Evolutionary conservation across 805 yeast species (phyloP), one percentile per base, ranked within the genome.

Genomic region (Wilhelminamyces savonicus): DNA sequence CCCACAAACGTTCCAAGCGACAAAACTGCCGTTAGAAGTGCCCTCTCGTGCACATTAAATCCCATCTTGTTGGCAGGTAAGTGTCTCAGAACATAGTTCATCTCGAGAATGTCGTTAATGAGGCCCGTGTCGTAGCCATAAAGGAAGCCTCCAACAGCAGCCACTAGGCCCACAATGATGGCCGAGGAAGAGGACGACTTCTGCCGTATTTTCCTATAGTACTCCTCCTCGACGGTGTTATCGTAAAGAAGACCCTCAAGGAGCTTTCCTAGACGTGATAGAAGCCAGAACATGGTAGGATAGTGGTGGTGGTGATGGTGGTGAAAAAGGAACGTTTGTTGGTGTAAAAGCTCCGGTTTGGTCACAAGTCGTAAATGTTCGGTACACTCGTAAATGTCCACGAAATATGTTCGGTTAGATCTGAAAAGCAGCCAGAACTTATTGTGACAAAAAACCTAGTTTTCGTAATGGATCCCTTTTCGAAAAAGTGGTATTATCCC

Each of bases 111-210:
- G 37, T 84, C 85, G 50, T 85, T 85, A 29, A 85, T 80, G 27
- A 84, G 59, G 1, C 95, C 95, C 0, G 96, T 86, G 53, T 86
- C 95, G 50, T 83, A 87, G 2, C 95, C 95, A 50, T 81, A 86
- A 24, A 86, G 61, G 50, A 86, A 82, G 0, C 95, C 96, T 16
- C 95, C 95, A n/a, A 83, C 71, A 10, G 95, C 94, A 8, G 92
- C 90, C 36, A 85, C 78, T 14, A 74, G 49, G 35, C 94, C 95
- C 4, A 86, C 88, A 7, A 71, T 59, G 20, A 82, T 53, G 3
- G 94, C 85, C 69, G 79, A 75, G 26, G 66, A 56, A 3, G 78
- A 66, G 0, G 85, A 74, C 13, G 73, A 55, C 39, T 64, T 57
- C 46, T 59, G 65, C 30, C 64, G 62, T 45, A 60, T 48, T 37